phyloP scores from a whole-genome alignment of 2,329 filamentous ascomycete genomes.

The Arthroderma uncinatum region DNA sequence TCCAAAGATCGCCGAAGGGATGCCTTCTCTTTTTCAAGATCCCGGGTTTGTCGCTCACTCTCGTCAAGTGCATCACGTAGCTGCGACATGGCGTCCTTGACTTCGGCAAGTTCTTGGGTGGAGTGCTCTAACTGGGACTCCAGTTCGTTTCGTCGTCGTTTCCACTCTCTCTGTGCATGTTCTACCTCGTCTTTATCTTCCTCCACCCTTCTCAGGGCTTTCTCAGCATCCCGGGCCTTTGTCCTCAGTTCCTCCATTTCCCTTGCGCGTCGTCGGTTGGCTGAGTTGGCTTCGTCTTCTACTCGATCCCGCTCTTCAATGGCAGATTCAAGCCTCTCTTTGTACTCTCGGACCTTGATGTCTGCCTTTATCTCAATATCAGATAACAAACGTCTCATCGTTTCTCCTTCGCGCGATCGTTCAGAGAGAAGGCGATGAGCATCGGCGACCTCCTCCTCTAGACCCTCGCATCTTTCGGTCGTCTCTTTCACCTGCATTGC shows the following conservation, averaged over 20 bases:
- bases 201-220: conserved; percentile 56
- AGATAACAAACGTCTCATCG: conserved; percentile 77
- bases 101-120: conserved; percentile 61
- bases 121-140: conserved; percentile 60
- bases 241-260: conserved; percentile 79
- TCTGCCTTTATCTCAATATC: conserved; percentile 81
- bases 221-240: conserved; percentile 70
- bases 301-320: conserved; percentile 89
- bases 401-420: conserved; percentile 82
- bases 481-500: conserved; percentile 85
- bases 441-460: conserved; percentile 87
- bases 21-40: conserved; percentile 69
- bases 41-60: conserved; percentile 70
- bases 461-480: conserved; percentile 64
- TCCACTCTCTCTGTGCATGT: conserved; percentile 61
- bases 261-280: conserved; percentile 62
- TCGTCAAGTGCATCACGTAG: conserved; percentile 73
- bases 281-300: conserved; percentile 76
- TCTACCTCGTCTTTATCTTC: conserved; percentile 72
- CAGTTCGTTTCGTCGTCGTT: conserved; percentile 60
- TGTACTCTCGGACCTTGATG: conserved; percentile 73
- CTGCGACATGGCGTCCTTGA: conserved; percentile 63
- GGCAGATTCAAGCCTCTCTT: conserved; percentile 73
- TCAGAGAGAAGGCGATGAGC: conserved; percentile 77
- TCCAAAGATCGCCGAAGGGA: conserved; percentile 68